Base-by-base conservation (phyloP, 75 land plant genomes). In the Cupressus sempervirens region DNA sequence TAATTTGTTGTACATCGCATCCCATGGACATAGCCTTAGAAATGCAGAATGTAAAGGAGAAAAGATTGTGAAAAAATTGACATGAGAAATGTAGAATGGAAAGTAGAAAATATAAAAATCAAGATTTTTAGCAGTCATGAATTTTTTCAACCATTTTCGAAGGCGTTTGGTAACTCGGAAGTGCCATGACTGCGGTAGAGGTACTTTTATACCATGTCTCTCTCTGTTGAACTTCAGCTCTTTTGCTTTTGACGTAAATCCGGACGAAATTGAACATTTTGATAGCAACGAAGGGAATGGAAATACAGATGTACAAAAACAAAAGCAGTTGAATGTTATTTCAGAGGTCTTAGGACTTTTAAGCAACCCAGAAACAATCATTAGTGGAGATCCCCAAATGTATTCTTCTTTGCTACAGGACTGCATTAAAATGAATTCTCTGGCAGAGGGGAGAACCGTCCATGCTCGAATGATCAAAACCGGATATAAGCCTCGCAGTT, bases 401-500 rank as follows among this genome's bases (percentile, higher is more conserved):
- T 72, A 72, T 72, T 72, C 74, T 72, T 72, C 74, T 72, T 32
- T 79, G n/a, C 23, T 79, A 43, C 48, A 79, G 81, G 46, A 79
- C 48, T 40, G 48, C 46, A 68, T 56, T 23, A 58, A 68, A 65
- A 84, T 34, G 81, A 45, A 72, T 7, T 83, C 83, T 4, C 73
- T 88, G 56, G 74, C 36, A 26, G 53, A 52, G 23, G 91, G 91
- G 3, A 54, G 82, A 48, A 87, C 83, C 62, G 84, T 90, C 36
- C 91, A 90, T 83, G 85, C 87, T 20, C 82, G 73, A 56, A 79
- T 72, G 20, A 56, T 88, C 6, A 90, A 86, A 62, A 76, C 40
- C 41, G 90, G 90, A 58, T 86, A 85, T 36, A 82, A 80, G 62
- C 65, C 48, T 68, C 83, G 88, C 82, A 83, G 75, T 68, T 86